Evolutionary conservation across 2,329 filamentous ascomycete species (phyloP), one percentile per base, ranked within the genome.

Genomic region (Pleoardoris graminearum): DNA sequence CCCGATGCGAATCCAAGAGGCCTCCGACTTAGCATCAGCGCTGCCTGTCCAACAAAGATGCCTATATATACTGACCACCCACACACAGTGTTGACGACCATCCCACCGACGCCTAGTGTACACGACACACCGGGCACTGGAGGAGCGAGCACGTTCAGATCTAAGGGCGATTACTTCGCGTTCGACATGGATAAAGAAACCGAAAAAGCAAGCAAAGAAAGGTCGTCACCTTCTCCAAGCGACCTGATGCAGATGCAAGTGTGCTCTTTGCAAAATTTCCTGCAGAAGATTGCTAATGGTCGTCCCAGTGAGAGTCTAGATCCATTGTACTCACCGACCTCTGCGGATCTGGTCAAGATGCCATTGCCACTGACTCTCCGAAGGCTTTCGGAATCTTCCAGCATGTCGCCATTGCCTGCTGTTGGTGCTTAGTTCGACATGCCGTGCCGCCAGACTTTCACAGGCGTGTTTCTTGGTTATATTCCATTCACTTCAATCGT

Each of bases 31-130:
- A 69, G 65, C 50, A 65, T 69, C 55, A 69, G 61, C 36, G 63
- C 65, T 29, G 70, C 75, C 5, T 76, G 68, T 52, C 75, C 75
- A 0, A 77, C 71, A 1, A 70, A 65, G 36, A 70, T 77, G 66
- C 67, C 74, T 2, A 66, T 48, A 23, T 62, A 66, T 41, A 54
- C 63, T 16, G 65, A 67, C 8, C 60, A 66, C 53, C 64, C 60
- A 7, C 59, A 63, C 23, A 73, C 72, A 2, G 60, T 68, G 29
- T 54, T 77, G 41, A 65, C 65, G 8, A 70, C 71, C 0, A 76
- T 77, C 25, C 74, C 75, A n/a, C 74, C 71, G 3, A 78, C 74
- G 5, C 74, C 75, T n/a, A 69, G 62, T 17, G 66, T 30, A 7
- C 56, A 65, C 4, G 67, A 69, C 6, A 51, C 55, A 7, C 48